Conservation (phyloP, 2,329 filamentous ascomycete species). For the Fusarium avenaceum region DNA sequence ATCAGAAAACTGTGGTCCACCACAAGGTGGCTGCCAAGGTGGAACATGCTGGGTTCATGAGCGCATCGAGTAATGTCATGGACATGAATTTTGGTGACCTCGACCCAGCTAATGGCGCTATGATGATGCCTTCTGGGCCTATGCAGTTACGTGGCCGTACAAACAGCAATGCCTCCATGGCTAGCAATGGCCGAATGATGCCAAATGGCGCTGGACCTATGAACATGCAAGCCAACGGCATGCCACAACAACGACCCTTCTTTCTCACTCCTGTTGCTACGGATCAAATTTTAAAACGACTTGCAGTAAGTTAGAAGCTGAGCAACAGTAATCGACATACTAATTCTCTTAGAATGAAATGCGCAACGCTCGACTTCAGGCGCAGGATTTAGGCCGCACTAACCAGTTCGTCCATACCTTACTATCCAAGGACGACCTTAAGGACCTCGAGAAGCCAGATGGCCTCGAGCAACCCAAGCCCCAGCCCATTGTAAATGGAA, state of each 20-base stretch:
- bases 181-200: constrained; percentile 72
- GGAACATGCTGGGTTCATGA: constrained; percentile 90
- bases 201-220: constrained; percentile 59
- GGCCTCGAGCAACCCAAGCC: constrained; percentile 62
- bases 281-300: constrained; percentile 87
- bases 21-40: constrained; percentile 98
- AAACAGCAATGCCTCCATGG: constrained; percentile 74
- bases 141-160: constrained; percentile 79
- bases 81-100: constrained; percentile 95
- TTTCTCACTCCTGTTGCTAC: constrained; percentile 92
- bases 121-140: constrained; percentile 78
- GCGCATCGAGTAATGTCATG: constrained; percentile 79
- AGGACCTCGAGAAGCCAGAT: constrained; percentile 68
- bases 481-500: constrained; percentile 64
- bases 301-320: constrained; percentile 51
- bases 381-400: constrained; percentile 85
- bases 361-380: constrained; percentile 88
- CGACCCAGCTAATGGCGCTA: constrained; percentile 80
- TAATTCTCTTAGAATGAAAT: constrained; percentile 80
- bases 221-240: constrained; percentile 66
- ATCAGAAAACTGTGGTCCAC: constrained; percentile 98
- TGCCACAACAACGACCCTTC: constrained; percentile 83
- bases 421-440: constrained; percentile 77
- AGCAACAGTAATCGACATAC: neutral
- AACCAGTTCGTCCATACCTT: constrained; percentile 84